Conservation (phyloP, 768 basidiomycete genomes). For the Royoungia palumana region DNA sequence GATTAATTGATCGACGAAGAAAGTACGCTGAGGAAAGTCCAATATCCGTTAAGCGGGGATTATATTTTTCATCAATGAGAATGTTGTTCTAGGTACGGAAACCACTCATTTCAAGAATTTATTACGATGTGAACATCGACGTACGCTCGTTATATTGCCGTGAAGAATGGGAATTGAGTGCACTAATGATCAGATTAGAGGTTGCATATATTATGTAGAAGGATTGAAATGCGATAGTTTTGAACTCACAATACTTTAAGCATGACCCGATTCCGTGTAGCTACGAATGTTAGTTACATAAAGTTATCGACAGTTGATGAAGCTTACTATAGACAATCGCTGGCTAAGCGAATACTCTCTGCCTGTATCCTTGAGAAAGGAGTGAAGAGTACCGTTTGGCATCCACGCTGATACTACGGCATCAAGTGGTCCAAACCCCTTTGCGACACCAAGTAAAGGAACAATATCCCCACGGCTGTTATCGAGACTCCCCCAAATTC, state of each 20-base stretch:
- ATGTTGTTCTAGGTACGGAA: slow-evolving; percentile 7
- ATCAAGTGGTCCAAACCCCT: slow-evolving; percentile 17
- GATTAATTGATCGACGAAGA: slow-evolving; percentile 22
- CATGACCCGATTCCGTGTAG: slow-evolving; percentile 2
- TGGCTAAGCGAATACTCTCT: background rate
- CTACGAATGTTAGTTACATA: background rate
- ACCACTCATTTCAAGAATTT: background rate
- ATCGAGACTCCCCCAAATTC: slow-evolving; percentile 21
- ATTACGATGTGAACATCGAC: background rate
- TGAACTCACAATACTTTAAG: slow-evolving; percentile 6
- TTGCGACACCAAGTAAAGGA: slow-evolving; percentile 20
- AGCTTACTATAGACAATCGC: background rate
- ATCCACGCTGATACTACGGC: slow-evolving; percentile 19
- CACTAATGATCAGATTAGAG: background rate
- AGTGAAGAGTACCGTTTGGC: slow-evolving; percentile 14
- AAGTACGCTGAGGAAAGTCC: slow-evolving; percentile 38
- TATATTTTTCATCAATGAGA: slow-evolving; percentile 37
- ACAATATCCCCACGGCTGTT: slow-evolving; percentile 17
- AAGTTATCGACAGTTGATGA: background rate
- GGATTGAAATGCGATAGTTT: background rate
- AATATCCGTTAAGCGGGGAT: slow-evolving; percentile 41
- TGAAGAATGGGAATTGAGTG: slow-evolving; percentile 13
- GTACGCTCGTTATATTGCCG: slow-evolving; percentile 27
- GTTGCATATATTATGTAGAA: background rate
- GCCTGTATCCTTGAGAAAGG: slow-evolving; percentile 9